Percentiles rank a stretch among this genome's conserved stretches.
Conservation (phyloP, 2,329 filamentous ascomycete genomes). For the Penicillium occitanis region DNA sequence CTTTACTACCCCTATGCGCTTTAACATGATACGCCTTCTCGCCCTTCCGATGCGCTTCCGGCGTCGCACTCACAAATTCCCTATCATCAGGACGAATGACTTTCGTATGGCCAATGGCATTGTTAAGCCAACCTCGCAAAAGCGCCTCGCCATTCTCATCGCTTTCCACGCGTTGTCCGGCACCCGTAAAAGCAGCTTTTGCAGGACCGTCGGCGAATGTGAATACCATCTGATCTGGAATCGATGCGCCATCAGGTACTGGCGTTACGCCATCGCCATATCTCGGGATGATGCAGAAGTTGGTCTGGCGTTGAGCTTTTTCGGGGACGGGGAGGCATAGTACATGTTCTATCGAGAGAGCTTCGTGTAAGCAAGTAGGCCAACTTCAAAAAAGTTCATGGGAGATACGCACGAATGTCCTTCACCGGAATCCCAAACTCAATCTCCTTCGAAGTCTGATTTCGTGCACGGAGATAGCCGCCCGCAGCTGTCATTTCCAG, state of each 20-base stretch:
- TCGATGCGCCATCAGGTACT: slow-evolving; percentile 42
- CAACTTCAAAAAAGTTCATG: neutral
- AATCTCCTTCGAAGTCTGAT: slow-evolving; percentile 52
- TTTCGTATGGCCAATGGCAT: slow-evolving; percentile 47
- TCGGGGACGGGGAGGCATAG: slow-evolving; percentile 64
- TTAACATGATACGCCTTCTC: slow-evolving; percentile 66
- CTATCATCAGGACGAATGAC: slow-evolving; percentile 56
- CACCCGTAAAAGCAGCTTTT: slow-evolving; percentile 45
- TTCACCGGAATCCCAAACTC: slow-evolving; percentile 55
- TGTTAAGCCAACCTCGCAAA: slow-evolving; percentile 49
- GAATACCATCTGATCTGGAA: slow-evolving; percentile 59
- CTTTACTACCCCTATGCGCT: slow-evolving; percentile 64
- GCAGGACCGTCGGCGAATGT: slow-evolving; percentile 57
- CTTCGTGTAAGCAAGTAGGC: neutral
- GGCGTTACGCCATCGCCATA: slow-evolving; percentile 52
- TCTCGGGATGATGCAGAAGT: slow-evolving; percentile 60
- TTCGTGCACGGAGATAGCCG: slow-evolving; percentile 50
- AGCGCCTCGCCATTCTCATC: slow-evolving; percentile 49
- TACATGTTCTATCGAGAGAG: slow-evolving; percentile 48
- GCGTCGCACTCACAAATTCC: slow-evolving; percentile 61
- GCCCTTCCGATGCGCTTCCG: slow-evolving; percentile 61
- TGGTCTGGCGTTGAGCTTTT: slow-evolving; percentile 62
- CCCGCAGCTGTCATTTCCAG: slow-evolving; percentile 54
- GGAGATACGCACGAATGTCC: slow-evolving; percentile 43
- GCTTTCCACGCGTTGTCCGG: slow-evolving; percentile 44